Evolutionary conservation across 2,329 filamentous ascomycete genomes (phyloP).

Genomic region (Dactylellina haptotyla): DNA sequence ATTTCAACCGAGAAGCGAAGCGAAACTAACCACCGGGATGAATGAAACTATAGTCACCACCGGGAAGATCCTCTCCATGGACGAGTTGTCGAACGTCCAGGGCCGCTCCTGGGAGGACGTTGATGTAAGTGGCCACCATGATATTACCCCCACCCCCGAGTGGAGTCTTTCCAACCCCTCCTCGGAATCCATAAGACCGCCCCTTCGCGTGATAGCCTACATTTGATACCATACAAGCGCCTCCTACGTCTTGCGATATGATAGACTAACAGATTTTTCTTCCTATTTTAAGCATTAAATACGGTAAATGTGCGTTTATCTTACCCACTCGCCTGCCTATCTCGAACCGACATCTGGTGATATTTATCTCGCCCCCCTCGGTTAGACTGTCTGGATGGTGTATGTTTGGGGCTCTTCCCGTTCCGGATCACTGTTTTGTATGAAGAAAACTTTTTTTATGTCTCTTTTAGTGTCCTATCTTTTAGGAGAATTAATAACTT

Average conservation of each 20-base stretch:
- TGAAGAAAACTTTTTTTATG: neutral
- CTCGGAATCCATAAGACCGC: slow-evolving; percentile 9
- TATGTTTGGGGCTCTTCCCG: slow-evolving; percentile 10
- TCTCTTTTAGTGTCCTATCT: neutral
- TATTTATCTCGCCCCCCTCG: neutral
- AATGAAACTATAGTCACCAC: slow-evolving; percentile 75
- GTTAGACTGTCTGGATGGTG: slow-evolving; percentile 5
- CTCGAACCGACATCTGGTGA: slow-evolving; percentile 3
- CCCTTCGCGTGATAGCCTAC: slow-evolving; percentile 7
- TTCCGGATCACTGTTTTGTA: neutral
- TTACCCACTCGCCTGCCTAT: slow-evolving; percentile 6
- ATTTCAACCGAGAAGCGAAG: slow-evolving; percentile 10
- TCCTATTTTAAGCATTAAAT: slow-evolving; percentile 42
- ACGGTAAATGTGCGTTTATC: neutral
- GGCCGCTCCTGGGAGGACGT: slow-evolving; percentile 85
- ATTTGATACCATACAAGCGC: neutral
- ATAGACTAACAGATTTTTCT: slow-evolving; percentile 13
- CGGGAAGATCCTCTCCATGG: slow-evolving; percentile 86
- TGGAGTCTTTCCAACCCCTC: slow-evolving; percentile 27
- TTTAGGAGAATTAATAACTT: slow-evolving; percentile 1
- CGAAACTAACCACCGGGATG: slow-evolving; percentile 57
- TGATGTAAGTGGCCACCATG: slow-evolving; percentile 43
- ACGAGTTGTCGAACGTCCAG: slow-evolving; percentile 85
- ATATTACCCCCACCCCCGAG: slow-evolving; percentile 3
- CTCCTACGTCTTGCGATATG: slow-evolving; percentile 2